Evolutionary conservation across 345 rosid species (phyloP), one percentile per base, ranked within the genome.

Genomic region (Clausena lansium): DNA sequence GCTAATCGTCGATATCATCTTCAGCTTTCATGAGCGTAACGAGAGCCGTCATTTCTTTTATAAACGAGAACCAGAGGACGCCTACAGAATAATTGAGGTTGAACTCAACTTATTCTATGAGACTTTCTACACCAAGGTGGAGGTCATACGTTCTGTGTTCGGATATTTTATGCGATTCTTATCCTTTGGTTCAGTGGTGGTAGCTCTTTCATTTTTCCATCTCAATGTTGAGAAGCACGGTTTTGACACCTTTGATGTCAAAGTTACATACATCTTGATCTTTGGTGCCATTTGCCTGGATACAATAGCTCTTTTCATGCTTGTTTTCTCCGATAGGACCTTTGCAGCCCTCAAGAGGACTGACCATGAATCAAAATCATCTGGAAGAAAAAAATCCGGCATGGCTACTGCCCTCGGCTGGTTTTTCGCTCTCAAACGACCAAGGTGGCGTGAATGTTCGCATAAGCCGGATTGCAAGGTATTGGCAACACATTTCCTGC

Each of bases 81-180:
- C 92, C 75, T 75, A 88, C 25, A 69, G 61, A 68, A 80, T 93
- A 2, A 84, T 93, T 4, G 90, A 89, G 60, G 76, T 87, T 2
- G 97, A 93, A 74, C 94, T 93, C 54, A 86, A 88, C 38, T 89
- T 87, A 81, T 67, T 91, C 7, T 93, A 93, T 25, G 94, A 89
- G 25, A 85, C 85, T 17, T 83, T 93, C 67, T 88, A 78, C 50
- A 91, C 94, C 1, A 91, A 93, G 74, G 88, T 80, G 0, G 68
- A 69, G 1, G 89, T 87, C 66, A 83, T 91, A 19, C 94, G 86
- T 22, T 84, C 91, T 1, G 1, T 0, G 1, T 0, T 0, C 3
- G 94, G 94, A 30, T 66, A 68, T 58, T 2, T 85, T 45, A 84
- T 63, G 38, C 85, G 89, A 36, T 11, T 69, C 14, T 10, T 77